Base-by-base conservation (phyloP, 805 yeast species). In the Sugiyamaella marilandica region DNA sequence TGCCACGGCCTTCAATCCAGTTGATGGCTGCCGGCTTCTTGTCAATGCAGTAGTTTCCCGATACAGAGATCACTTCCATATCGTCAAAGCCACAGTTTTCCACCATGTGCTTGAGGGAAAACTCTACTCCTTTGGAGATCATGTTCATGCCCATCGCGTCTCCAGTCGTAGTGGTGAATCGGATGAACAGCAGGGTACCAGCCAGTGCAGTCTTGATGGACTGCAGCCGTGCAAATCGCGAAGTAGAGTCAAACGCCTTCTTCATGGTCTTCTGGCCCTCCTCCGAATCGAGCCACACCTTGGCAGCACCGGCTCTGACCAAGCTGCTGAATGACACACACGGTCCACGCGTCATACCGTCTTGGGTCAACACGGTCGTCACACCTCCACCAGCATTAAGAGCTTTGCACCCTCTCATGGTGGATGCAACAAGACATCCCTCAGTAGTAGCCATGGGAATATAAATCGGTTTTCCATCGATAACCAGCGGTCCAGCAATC, bases 81-180 rank as follows among this genome's bases (percentile, higher is more conserved):
- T 94, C 99, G 21, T 81, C 83, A 82, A 92, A 94, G 2, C 97
- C 98, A 67, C 84, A 84, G 62, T 85, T 91, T 63, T 85, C 87
- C 41, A 79, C 81, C 96, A 94, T 89, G 67, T 79, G 82, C 56
- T 83, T 83, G 65, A 94, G 79, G 0, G 97, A 81, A 68, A 75
- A 78, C 68, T 94, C 99, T 45, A 90, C 97, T 70, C 99, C 99
- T 73, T 94, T 94, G 29, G 98, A 92, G 56, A 94, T 94, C 99
- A 94, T 94, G 70, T 94, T 94, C 99, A 94, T 94, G 59, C 99
- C 99, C 99, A 94, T 94, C 16, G 99, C 99, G 75, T 94, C 99
- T 70, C 99, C 99, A 16, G 99, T 94, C 37, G 96, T 90, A n/a
- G 99, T 95, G 68, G 91, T 83, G 76, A 94, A 94, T 65, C 99